Evolutionary conservation across 495 filamentous ascomycete genomes (phyloP), one percentile per base, ranked within the genome.

Genomic region (Cladorrhinum samala): DNA sequence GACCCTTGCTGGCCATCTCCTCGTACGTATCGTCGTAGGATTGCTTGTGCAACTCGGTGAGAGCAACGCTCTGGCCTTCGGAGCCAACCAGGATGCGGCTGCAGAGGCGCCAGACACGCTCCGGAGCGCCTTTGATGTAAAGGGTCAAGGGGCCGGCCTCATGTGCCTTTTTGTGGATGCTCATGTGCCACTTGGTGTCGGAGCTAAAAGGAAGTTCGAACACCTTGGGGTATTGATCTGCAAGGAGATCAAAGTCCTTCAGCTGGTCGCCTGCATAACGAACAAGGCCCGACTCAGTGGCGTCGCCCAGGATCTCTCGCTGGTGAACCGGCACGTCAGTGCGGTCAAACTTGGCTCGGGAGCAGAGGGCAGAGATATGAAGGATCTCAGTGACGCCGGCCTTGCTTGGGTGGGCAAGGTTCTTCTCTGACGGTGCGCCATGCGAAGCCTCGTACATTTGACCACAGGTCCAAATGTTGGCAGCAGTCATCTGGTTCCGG

Each of bases 121-220:
- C 81, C 9, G 73, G 68, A 7, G 81, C 81, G 36, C 81, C 81
- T 61, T 83, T 83, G 58, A 74, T 77, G 62, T 73, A 81, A 3
- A 78, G 70, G 14, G 74, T 38, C 47, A 56, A 11, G 18, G 50
- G 2, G 43, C 63, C 40, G 54, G 50, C 56, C 25, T 18, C 44
- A 18, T 69, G 61, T 6, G 61, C 48, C 13, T 59, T 50, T 11
- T 46, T 52, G 46, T 77, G 67, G 65, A 83, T 77, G 9, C 73
- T 77, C 80, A 84, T 83, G 52, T 74, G 74, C 58, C 53, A 59
- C 62, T 85, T 85, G 50, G 76, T 70, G 24, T 75, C 74, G 2
- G 81, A 84, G 61, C 83, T 80, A 60, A 84, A 85, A 4, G 80
- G 77, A 49, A 82, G 77, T 54, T 85, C 82, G 36, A 59, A 57